Percentiles rank a stretch among this genome's conserved stretches.
Conservation (phyloP, 306 rosid species). For the Datisca glomerata region DNA sequence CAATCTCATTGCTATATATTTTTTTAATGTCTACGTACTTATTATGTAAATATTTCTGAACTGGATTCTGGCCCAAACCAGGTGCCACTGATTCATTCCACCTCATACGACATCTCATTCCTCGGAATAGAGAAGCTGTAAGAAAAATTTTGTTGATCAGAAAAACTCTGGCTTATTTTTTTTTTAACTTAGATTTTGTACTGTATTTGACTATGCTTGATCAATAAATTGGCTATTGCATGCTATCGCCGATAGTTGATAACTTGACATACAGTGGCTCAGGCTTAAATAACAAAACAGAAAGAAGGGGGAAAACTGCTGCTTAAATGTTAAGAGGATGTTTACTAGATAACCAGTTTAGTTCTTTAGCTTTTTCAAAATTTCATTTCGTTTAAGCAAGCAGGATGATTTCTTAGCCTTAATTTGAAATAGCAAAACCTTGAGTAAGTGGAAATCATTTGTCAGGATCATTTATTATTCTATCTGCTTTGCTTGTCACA, state of each 20-base stretch:
- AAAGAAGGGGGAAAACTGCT: too few species aligned
- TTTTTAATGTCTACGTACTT: background rate
- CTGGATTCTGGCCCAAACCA: slow-evolving; percentile 17
- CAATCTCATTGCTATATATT: background rate
- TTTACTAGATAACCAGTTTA: too few species aligned
- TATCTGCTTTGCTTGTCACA: too few species aligned
- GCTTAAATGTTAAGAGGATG: too few species aligned
- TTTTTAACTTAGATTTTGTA: background rate
- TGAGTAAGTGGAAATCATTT: too few species aligned
- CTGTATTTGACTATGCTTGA: background rate
- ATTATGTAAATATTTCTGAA: background rate
- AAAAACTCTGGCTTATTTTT: background rate
- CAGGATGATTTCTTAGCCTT: too few species aligned
- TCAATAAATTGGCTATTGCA: background rate
- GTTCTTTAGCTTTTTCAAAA: too few species aligned
- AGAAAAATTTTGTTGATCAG: too few species aligned
- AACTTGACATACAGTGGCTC: background rate
- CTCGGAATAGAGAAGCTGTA: slow-evolving; percentile 86
- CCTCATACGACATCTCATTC: slow-evolving; percentile 58
- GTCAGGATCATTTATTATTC: too few species aligned
- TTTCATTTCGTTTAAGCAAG: too few species aligned
- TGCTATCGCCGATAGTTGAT: background rate
- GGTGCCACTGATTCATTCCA: slow-evolving; percentile 85
- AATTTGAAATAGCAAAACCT: too few species aligned
- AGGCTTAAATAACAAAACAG: too few species aligned